phyloP scores from a whole-genome alignment of 2,329 filamentous ascomycete species.

The Parasarocladium wereldwijsianum region DNA sequence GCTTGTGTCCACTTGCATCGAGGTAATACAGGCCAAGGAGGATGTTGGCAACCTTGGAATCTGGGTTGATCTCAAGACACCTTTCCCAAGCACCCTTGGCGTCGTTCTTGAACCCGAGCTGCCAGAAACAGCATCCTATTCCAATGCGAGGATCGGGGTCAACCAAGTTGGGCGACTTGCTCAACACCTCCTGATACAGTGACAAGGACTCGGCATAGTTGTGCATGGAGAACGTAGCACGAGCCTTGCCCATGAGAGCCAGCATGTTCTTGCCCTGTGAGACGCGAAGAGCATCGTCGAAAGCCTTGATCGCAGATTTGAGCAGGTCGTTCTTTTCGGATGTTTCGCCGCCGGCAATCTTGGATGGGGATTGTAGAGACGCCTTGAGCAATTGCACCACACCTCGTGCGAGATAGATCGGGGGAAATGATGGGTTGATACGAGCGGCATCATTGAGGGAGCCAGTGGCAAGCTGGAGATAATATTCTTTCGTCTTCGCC shows the following conservation, averaged over 20 bases:
- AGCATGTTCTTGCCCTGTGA: constrained; percentile 83
- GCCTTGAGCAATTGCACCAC: constrained; percentile 80
- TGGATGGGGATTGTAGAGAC: constrained; percentile 65
- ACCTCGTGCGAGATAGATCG: constrained; percentile 80
- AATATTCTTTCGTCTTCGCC: constrained; percentile 83
- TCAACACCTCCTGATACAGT: constrained; percentile 74
- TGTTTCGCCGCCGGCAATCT: constrained; percentile 50
- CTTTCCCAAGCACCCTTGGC: constrained; percentile 85
- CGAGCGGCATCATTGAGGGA: constrained; percentile 91
- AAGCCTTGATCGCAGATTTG: constrained; percentile 77
- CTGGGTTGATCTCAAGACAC: constrained; percentile 62
- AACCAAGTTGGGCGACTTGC: constrained; percentile 71
- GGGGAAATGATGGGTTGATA: constrained; percentile 83
- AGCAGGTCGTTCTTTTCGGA: constrained; percentile 66
- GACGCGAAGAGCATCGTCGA: constrained; percentile 80
- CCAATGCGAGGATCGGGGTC: constrained; percentile 94
- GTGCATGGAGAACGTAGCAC: constrained; percentile 72
- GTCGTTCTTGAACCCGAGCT: constrained; percentile 85
- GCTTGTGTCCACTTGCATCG: constrained; percentile 68
- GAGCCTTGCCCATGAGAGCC: constrained; percentile 78
- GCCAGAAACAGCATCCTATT: constrained; percentile 95
- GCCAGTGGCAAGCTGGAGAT: constrained; percentile 76
- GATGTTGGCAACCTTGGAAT: constrained; percentile 82
- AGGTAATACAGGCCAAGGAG: constrained; percentile 83
- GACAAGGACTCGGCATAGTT: constrained; percentile 74